Evolutionary conservation across 2,329 filamentous ascomycete species (phyloP).

Genomic region (Hawksworthiomyces lignivorus): DNA sequence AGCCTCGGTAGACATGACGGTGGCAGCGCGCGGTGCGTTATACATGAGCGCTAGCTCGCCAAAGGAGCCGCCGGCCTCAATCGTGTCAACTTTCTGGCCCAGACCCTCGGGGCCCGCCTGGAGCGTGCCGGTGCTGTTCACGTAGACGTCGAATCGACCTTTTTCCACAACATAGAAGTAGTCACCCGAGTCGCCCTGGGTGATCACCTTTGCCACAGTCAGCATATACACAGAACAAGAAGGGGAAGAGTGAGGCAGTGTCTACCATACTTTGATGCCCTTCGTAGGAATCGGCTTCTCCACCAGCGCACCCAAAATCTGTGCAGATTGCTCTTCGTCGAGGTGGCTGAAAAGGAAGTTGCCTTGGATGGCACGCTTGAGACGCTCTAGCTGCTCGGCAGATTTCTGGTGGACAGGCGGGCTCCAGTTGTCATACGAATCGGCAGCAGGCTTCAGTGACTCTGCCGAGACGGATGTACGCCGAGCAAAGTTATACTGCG

Average conservation of each 20-base stretch:
- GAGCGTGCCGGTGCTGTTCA: slow-evolving; percentile 68
- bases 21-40: slow-evolving; percentile 91
- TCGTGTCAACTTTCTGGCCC: slow-evolving; percentile 72
- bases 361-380: slow-evolving; percentile 72
- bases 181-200: slow-evolving; percentile 90
- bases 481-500: slow-evolving; percentile 87
- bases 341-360: slow-evolving; percentile 95
- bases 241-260: too few relatives aligned
- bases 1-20: slow-evolving; percentile 75
- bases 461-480: slow-evolving; percentile 96
- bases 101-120: slow-evolving; percentile 76
- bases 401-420: slow-evolving; percentile 82
- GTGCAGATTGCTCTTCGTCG: slow-evolving; percentile 83
- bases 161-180: slow-evolving; percentile 97
- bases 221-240: background rate
- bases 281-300: slow-evolving; percentile 95
- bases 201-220: slow-evolving; percentile 60
- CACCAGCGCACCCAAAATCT: slow-evolving; percentile 82
- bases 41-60: slow-evolving; percentile 98
- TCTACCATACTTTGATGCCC: slow-evolving; percentile 55
- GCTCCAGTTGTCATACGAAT: slow-evolving; percentile 80
- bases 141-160: slow-evolving; percentile 83
- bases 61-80: slow-evolving; percentile 85
- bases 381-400: slow-evolving; percentile 67
- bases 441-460: slow-evolving; percentile 81